phyloP scores from a whole-genome alignment of 495 filamentous ascomycete species.

The Trichoderma erinaceum region DNA sequence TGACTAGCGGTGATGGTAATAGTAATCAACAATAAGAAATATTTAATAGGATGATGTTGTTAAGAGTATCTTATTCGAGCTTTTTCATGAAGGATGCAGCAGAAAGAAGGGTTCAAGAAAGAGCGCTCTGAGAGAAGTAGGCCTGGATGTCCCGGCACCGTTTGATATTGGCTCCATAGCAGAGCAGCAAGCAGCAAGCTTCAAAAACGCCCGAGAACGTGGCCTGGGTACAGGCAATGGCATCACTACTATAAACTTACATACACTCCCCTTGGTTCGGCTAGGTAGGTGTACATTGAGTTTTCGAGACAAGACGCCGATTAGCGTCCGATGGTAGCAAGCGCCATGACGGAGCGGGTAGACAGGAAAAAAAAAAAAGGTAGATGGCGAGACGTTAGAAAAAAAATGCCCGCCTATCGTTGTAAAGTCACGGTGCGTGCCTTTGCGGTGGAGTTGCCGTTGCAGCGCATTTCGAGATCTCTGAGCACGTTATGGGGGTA shows the following conservation, averaged over 20 bases:
- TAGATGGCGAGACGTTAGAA: background rate
- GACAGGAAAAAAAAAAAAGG: background rate
- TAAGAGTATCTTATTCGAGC: background rate
- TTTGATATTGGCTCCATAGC: slow-evolving; percentile 10
- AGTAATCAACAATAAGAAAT: background rate
- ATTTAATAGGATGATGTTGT: background rate
- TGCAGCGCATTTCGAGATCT: background rate
- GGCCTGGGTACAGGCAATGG: background rate
- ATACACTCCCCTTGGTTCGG: background rate
- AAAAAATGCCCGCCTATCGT: background rate
- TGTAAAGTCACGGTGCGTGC: slow-evolving; percentile 11
- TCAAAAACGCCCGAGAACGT: background rate
- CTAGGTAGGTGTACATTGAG: background rate
- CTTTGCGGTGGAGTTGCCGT: slow-evolving; percentile 10
- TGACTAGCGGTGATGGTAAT: too few relatives aligned
- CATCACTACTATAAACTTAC: background rate
- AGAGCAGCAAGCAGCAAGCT: slow-evolving; percentile 3
- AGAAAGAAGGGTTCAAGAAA: background rate
- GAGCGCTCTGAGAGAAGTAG: background rate
- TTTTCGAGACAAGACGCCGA: slow-evolving; percentile 9
- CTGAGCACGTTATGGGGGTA: background rate
- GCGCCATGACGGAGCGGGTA: background rate
- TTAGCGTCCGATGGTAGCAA: slow-evolving; percentile 14
- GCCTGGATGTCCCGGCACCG: background rate
- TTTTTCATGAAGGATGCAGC: background rate